Percentiles rank a stretch among this genome's conserved stretches.
These are phyloP conservation scores for Hypoxylon sp. DNA, from an alignment of 2,329 filamentous ascomycete genomes.

Conservation along the genomic window DNA sequence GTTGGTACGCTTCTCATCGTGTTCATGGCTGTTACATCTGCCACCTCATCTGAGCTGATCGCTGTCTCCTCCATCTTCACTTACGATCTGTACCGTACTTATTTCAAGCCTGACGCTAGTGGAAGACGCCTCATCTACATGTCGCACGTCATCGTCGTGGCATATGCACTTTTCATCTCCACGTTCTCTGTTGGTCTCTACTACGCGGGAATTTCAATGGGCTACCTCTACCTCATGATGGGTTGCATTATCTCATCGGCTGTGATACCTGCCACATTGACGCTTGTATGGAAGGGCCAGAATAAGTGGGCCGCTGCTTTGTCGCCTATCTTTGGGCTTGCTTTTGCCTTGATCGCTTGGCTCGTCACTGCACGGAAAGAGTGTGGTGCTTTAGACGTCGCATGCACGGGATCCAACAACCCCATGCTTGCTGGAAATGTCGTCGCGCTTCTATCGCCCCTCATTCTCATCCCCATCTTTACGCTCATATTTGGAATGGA, in stretches of 20 bases:
- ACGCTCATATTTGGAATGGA: constrained; percentile 78
- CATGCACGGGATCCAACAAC: constrained; percentile 85
- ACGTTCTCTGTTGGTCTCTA: constrained; percentile 81
- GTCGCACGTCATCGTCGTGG: constrained; percentile 78
- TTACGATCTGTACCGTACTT: constrained; percentile 90
- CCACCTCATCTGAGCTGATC: constrained; percentile 86
- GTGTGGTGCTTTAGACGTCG: constrained; percentile 78
- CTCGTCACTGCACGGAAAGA: constrained; percentile 80
- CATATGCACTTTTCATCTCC: constrained; percentile 83
- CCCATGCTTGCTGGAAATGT: constrained; percentile 93
- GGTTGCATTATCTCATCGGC: constrained; percentile 90
- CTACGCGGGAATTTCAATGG: constrained; percentile 85
- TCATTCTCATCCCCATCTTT: constrained; percentile 82
- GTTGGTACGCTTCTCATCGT: constrained; percentile 83
- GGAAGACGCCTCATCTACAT: constrained; percentile 85
- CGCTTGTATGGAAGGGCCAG: constrained; percentile 85
- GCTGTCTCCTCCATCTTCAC: constrained; percentile 90
- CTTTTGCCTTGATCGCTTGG: constrained; percentile 80
- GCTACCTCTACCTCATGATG: constrained; percentile 91
- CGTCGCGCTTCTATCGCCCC: constrained; percentile 81
- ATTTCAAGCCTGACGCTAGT: constrained; percentile 82
- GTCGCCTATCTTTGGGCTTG: constrained; percentile 78
- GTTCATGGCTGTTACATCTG: constrained; percentile 92
- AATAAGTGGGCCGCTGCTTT: constrained; percentile 81
- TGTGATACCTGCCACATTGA: constrained; percentile 85